Conservation (phyloP, 169 alveolate genomes). For the Cryptosporidium tyzzeri region DNA sequence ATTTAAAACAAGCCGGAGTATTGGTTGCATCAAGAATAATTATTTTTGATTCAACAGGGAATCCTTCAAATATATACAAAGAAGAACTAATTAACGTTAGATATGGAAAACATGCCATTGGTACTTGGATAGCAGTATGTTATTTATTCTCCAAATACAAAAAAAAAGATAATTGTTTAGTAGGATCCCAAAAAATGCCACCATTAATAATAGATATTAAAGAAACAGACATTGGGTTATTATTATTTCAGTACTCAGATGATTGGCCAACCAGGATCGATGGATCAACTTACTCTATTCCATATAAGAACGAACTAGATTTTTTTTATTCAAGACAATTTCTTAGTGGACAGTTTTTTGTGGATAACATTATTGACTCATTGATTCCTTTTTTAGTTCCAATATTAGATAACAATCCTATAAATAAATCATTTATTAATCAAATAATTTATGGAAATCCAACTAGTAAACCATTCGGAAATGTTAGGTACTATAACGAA, state of each 20-base stretch:
- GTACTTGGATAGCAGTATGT: conserved; percentile 24
- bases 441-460: conserved; percentile 24
- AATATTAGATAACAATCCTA: conserved; percentile 11
- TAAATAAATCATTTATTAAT: conserved; percentile 13
- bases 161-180: conserved; percentile 8
- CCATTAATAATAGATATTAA: conserved; percentile 22
- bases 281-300: conserved; percentile 9
- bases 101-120: conserved; percentile 15
- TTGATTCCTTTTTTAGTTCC: conserved; percentile 4
- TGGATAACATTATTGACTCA: conserved; percentile 21
- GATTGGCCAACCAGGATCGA: neutral
- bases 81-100: conserved; percentile 6
- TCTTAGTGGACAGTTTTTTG: conserved; percentile 54
- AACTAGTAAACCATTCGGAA: conserved; percentile 9
- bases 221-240: conserved; percentile 35
- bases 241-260: conserved; percentile 26
- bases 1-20: conserved; percentile 25
- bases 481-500: conserved; percentile 1
- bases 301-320: conserved; percentile 3
- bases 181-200: conserved; percentile 38
- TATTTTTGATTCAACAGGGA: conserved; percentile 25
- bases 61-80: neutral
- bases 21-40: conserved; percentile 28
- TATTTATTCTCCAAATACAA: conserved; percentile 19
- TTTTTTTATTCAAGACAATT: conserved; percentile 48